A percentile compares a stretch with the other conserved stretches of the same genome.
phyloP scores from a whole-genome alignment of 768 basidiomycete genomes.

The Lactarius hatsudake region DNA sequence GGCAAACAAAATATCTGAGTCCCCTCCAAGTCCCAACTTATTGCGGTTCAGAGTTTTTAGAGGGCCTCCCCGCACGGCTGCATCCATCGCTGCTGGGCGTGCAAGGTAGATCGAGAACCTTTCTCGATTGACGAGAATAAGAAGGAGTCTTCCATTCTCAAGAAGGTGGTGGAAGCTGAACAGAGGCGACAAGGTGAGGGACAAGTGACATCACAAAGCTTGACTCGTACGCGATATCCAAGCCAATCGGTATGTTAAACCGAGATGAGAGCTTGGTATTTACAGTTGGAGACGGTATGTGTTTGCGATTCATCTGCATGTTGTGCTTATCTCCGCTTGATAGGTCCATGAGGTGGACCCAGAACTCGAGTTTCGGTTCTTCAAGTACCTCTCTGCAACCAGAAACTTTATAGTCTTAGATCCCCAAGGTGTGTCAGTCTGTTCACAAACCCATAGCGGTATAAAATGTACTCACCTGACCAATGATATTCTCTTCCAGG shows the following conservation, averaged over 20 bases:
- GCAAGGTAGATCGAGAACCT: constrained; percentile 7
- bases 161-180: constrained; percentile 10
- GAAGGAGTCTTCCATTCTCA: constrained; percentile 5
- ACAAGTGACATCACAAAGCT: background rate
- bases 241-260: constrained; percentile 8
- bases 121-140: background rate
- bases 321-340: constrained; percentile 14
- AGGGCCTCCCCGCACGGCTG: background rate
- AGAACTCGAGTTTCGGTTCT: background rate
- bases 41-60: constrained; percentile 38
- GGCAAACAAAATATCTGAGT: constrained; percentile 38
- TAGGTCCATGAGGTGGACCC: constrained; percentile 2
- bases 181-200: background rate
- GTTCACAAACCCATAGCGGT: background rate
- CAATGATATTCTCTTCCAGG: background rate
- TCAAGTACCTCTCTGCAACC: background rate
- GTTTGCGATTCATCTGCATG: constrained; percentile 1
- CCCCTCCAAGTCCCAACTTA: constrained; percentile 42
- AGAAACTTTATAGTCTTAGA: constrained; percentile 1
- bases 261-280: constrained; percentile 1
- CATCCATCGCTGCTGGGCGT: background rate
- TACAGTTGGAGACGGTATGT: constrained; percentile 11
- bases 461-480: no score
- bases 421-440: background rate
- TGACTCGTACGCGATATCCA: constrained; percentile 6